Conservation (phyloP, 768 basidiomycete species). For the Lentinula edodes region DNA sequence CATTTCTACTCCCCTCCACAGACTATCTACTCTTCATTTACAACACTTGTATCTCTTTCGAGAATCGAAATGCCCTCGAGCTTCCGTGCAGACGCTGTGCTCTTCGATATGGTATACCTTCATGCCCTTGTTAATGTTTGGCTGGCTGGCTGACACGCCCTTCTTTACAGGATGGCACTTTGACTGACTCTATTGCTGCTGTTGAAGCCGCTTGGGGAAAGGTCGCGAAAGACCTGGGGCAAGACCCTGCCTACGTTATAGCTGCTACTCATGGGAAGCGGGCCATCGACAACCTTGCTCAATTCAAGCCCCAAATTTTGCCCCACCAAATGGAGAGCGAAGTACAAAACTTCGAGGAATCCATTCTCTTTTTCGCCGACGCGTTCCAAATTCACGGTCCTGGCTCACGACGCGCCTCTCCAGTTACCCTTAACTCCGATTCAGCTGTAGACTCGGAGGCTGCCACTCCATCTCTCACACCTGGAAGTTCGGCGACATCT, state of each 20-base stretch:
- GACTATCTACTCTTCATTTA: no score
- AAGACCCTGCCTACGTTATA: constrained; percentile 62
- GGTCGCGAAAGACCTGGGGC: constrained; percentile 64
- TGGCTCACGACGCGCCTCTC: constrained; percentile 24
- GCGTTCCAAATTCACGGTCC: constrained; percentile 42
- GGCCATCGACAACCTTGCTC: constrained; percentile 66
- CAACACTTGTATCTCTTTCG: no score
- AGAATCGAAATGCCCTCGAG: constrained; percentile 15
- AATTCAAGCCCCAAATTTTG: constrained; percentile 53
- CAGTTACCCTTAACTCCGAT: constrained; percentile 8
- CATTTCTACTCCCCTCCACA: no score
- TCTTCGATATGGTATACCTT: constrained; percentile 60
- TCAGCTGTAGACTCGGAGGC: constrained; percentile 24
- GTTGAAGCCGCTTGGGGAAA: constrained; percentile 75
- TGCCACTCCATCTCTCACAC: constrained; percentile 36
- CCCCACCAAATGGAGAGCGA: constrained; percentile 51
- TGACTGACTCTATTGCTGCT: constrained; percentile 69
- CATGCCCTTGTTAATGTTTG: neutral
- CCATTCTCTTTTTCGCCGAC: constrained; percentile 63
- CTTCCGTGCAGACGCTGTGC: constrained; percentile 52
- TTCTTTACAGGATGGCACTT: constrained; percentile 52
- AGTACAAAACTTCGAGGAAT: constrained; percentile 57
- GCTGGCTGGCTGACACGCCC: constrained; percentile 16
- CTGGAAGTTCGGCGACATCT: constrained; percentile 30
- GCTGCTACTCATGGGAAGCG: constrained; percentile 76